A percentile compares a stretch with the other conserved stretches of the same genome.
Conservation (phyloP, 805 yeast species). For the Spathaspora passalidarum region DNA sequence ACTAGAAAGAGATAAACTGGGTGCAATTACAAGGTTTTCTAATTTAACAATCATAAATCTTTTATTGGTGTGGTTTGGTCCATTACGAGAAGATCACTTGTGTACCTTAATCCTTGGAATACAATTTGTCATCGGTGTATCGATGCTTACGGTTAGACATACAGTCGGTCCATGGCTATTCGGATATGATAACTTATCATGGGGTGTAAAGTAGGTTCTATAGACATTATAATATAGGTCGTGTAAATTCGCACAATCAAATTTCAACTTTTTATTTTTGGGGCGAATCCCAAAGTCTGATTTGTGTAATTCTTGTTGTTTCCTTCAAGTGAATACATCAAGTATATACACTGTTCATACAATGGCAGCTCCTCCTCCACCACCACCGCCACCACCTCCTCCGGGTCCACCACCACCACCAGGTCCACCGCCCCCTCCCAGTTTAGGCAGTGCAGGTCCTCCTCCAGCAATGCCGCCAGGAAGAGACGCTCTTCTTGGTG, state of each 20-base stretch:
- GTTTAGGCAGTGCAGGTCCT: conserved; percentile 6
- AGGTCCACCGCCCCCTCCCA: conserved; percentile 13
- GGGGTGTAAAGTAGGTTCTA: conserved; percentile 31
- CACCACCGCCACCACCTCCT: conserved; percentile 26
- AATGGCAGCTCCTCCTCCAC: conserved; percentile 16
- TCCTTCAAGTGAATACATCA: too few relatives aligned
- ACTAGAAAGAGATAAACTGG: conserved; percentile 18
- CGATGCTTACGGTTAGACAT: conserved; percentile 72
- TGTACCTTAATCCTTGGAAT: conserved; percentile 56
- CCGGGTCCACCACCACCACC: conserved; percentile 35
- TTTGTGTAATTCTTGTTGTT: too few relatives aligned
- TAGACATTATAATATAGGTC: background rate
- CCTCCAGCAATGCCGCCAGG: conserved; percentile 26
- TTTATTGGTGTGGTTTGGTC: conserved; percentile 82
- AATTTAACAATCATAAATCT: conserved; percentile 89
- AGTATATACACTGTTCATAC: background rate
- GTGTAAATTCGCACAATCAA: background rate
- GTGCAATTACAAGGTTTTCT: conserved; percentile 46
- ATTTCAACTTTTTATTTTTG: background rate
- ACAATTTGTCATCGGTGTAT: conserved; percentile 66
- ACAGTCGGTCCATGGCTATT: conserved; percentile 80
- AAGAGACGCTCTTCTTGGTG: conserved; percentile 62
- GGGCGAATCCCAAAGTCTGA: background rate
- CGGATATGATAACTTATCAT: conserved; percentile 76
- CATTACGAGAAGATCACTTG: conserved; percentile 77